Conservation (phyloP, 2,329 filamentous ascomycete genomes). For the Annulohypoxylon truncatum region DNA sequence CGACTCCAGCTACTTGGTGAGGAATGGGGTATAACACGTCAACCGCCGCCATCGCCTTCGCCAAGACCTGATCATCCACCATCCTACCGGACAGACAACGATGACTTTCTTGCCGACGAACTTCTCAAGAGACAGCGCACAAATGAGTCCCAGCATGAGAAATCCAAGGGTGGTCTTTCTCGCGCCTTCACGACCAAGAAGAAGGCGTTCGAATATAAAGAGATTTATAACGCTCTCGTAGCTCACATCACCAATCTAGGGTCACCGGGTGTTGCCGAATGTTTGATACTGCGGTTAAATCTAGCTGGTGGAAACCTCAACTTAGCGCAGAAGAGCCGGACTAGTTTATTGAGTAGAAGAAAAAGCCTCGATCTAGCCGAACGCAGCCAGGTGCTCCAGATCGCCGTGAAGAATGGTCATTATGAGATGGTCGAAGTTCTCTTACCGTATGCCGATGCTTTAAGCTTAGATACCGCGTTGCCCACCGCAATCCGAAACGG, state of each 20-base stretch:
- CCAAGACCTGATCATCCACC: conserved; percentile 57
- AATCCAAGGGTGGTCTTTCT: conserved; percentile 56
- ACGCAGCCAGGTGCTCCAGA: conserved; percentile 62
- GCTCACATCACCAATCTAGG: conserved; percentile 62
- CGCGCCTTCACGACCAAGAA: conserved; percentile 61
- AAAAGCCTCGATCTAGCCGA: conserved; percentile 64
- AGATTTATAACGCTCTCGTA: conserved; percentile 64
- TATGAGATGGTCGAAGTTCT: conserved; percentile 66
- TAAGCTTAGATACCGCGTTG: conserved; percentile 62
- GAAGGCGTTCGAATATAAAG: conserved; percentile 64
- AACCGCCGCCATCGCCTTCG: conserved; percentile 54
- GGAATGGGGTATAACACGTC: conserved; percentile 62
- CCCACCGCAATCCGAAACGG: conserved; percentile 60
- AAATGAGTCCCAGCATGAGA: conserved; percentile 48
- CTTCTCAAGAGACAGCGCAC: conserved; percentile 61
- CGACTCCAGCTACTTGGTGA: conserved; percentile 63
- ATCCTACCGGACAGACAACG: conserved; percentile 59
- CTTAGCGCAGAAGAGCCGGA: conserved; percentile 60
- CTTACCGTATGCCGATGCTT: conserved; percentile 63
- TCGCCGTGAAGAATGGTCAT: conserved; percentile 63
- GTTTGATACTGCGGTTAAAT: conserved; percentile 62
- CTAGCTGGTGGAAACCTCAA: conserved; percentile 64
- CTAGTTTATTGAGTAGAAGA: conserved; percentile 60
- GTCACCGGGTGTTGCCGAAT: conserved; percentile 66
- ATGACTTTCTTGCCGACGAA: conserved; percentile 66